Base-by-base conservation (phyloP, 1,284 basidiomycete genomes). In the Microbotryomycetes sp. region DNA sequence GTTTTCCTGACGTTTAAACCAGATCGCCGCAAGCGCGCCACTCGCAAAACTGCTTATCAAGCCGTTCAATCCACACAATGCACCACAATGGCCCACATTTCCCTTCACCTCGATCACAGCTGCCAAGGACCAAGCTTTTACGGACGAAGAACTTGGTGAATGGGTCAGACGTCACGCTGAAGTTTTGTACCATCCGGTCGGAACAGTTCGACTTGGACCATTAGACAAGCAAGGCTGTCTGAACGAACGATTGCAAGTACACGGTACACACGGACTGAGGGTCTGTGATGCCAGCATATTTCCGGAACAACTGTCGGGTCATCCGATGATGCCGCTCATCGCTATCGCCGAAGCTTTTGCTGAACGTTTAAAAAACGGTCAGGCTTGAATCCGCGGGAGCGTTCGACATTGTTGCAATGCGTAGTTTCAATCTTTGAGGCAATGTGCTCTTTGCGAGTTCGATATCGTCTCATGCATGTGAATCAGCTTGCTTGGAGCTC, bases 261-360 rank as follows among this genome's bases (percentile, higher is more conserved):
- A 81, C 57, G 80, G 79, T 2, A 72, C 78, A 5, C 57, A 70
- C 5, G 77, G 76, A 0, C 62, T 82, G 48, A 73, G 81, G 4
- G 73, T 82, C 9, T 76, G 80, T 15, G 81, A 82, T 65, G 80
- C 79, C 1, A 79, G 77, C 29, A 73, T 80, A n/a, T 77, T 81
- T 68, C 77, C 76, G 2, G 64, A 60, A 4, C 74, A 74, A 29
- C 55, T 76, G 2, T 72, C 73, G 0, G 75, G 72, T 2, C 76
- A 77, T 52, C 71, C 75, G 0, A 57, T 56, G 29, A 72, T 72
- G 3, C 61, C 69, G 13, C 67, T 77, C 6, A 68, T 75, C 28
- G 75, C 75, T 1, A 61, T 75, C 5, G 75, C 74, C 1, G 76
- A 77, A 61, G 71, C 70, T 47, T 70, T 70, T 16, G 68, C 75